Evolutionary conservation across 1,284 basidiomycete species (phyloP), one percentile per base, ranked within the genome.

Genomic region (Tilletia caries): DNA sequence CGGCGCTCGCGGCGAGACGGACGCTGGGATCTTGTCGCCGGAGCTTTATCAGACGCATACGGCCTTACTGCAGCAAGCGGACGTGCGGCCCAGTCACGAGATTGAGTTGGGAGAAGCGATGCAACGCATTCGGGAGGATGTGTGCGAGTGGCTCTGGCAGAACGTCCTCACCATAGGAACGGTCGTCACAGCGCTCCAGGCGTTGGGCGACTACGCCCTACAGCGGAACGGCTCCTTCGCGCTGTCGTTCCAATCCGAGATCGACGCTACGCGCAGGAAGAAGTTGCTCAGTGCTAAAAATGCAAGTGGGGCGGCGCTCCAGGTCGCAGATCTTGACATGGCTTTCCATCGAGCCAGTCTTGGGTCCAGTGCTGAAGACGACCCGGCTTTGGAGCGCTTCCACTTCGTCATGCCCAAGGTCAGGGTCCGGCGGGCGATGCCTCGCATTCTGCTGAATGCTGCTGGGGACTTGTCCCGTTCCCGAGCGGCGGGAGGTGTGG

Each of bases 91-190:
- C 1, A 75, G 76, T 37, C 73, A 71, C 23, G 34, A 66, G n/a
- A 10, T 32, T 25, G 34, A 23, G 20, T 71, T 76, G 1, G 68
- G 67, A n/a, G 67, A 70, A 15, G 67, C 73, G 2, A 52, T 80
- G 18, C 73, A 88, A 29, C 88, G 89, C 69, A 90, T 93, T 66
- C 85, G 90, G 69, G 89, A 87, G 1, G 88, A 89, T 69, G 87
- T 92, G 69, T 90, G 91, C 74, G 92, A 93, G 85, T 95, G 93
- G 93, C 86, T 95, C 2, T 95, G 93, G 92, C 85, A 89, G 37
- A 92, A 93, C 77, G 90, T 95, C 37, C 86, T 95, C 67, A 95
- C 92, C 0, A 88, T 88, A 76, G 88, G 88, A 73, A 91, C 93
- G 74, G 91, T 95, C 0, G 89, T 91, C 71, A 89, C 89, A 29